Evolutionary conservation across 306 rosid species (phyloP), one percentile per base, ranked within the genome.

Genomic region (Lablab purpureus): DNA sequence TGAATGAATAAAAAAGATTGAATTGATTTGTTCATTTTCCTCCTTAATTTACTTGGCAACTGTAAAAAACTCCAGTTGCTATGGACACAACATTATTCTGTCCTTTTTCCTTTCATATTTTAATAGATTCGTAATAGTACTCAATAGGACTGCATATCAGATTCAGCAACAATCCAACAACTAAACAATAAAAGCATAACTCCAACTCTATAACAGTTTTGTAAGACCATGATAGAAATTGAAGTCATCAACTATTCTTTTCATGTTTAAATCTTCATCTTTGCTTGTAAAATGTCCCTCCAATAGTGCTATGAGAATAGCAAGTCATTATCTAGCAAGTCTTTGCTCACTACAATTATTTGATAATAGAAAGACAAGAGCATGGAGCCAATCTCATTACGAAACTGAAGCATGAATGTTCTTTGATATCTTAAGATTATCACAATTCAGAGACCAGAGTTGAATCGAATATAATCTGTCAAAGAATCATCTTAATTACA

Each of bases 401-500:
- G 43, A 37, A 37, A 63, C 28, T 14, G 55, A 65, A 71, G 6
- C 25, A 67, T 59, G 65, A 28, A 64, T 28, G n/a, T n/a, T 18
- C 19, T 77, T 81, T 56, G 45, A 50, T 49, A 73, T 27, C 47
- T 50, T 47, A 41, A 41, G 40, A 45, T 21, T 40, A 67, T 51
- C 46, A 66, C 37, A 74, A 73, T 18, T 62, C 49, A 81, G 67
- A 69, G 27, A 69, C 77, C 4, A 17, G 27, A 63, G 59, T 37
- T 36, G 15, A 78, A 74, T 65, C 78, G 74, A 82, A 78, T 54
- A 73, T 8, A 55, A 67, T 64, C 52, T 71, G 27, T 75, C 0
- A 78, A 85, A 85, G 84, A 85, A 82, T 85, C 75, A 46, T 82
- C 40, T 63, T 34, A 21, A 74, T 78, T 82, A 74, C 84, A 74